phyloP scores from a whole-genome alignment of 352 stramenopile species.

The Plasmopara viticola region DNA sequence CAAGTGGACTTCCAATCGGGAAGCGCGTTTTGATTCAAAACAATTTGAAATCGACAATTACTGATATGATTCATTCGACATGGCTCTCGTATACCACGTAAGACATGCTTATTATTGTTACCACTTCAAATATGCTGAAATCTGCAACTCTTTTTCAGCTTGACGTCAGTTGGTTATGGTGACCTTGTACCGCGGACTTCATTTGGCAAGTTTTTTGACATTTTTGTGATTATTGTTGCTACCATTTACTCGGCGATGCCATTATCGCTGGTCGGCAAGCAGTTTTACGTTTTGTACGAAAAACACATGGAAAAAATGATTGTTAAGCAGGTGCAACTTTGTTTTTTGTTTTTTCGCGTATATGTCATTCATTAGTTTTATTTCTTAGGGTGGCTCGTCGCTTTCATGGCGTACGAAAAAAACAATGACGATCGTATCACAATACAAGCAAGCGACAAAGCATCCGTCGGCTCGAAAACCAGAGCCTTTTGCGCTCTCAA shows the following conservation, averaged over 20 bases:
- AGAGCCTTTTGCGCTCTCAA: slow-evolving; percentile 31
- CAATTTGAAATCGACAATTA: slow-evolving; percentile 32
- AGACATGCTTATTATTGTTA: slow-evolving; percentile 1
- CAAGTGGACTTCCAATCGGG: slow-evolving; percentile 28
- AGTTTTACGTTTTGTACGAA: slow-evolving; percentile 71
- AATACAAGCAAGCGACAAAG: slow-evolving; percentile 14
- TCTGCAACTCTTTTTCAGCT: slow-evolving; percentile 22
- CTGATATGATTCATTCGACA: slow-evolving; percentile 61
- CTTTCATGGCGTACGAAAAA: slow-evolving; percentile 44
- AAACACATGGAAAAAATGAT: slow-evolving; percentile 58
- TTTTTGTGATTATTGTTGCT: slow-evolving; percentile 54
- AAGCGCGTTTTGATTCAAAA: slow-evolving; percentile 72
- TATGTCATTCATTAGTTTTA: no score
- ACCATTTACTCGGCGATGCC: slow-evolving; percentile 77
- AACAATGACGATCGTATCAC: slow-evolving; percentile 21
- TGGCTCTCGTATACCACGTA: slow-evolving; percentile 70
- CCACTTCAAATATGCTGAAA: background rate
- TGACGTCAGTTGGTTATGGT: slow-evolving; percentile 74
- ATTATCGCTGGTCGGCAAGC: slow-evolving; percentile 57
- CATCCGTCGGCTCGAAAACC: slow-evolving; percentile 6
- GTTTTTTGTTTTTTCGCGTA: no score
- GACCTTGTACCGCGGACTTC: slow-evolving; percentile 55
- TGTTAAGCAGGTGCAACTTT: slow-evolving; percentile 35
- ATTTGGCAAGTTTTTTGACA: slow-evolving; percentile 56
- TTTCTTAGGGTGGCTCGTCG: slow-evolving; percentile 46